phyloP scores from a whole-genome alignment of 805 yeast genomes.

The Starmerella etchellsii region DNA sequence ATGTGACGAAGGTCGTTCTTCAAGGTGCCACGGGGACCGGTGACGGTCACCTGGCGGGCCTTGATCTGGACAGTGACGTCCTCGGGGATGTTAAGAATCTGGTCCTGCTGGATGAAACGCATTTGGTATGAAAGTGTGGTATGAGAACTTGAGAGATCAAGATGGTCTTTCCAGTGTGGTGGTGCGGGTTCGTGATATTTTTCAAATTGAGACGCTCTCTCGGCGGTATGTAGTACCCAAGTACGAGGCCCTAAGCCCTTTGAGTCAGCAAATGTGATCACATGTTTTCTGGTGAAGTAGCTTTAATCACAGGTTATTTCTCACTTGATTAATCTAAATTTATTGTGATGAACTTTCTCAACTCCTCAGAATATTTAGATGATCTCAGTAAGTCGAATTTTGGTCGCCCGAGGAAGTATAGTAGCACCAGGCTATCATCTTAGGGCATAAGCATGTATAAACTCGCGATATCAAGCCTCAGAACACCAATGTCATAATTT shows the following conservation, averaged over 20 bases:
- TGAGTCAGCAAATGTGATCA: neutral
- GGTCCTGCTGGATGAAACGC: conserved; percentile 85
- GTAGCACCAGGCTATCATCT: too few species aligned
- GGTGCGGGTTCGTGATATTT: neutral
- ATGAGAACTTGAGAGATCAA: neutral
- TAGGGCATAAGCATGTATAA: too few species aligned
- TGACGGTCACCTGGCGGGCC: conserved; percentile 78
- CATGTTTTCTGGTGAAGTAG: too few species aligned
- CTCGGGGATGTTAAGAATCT: conserved; percentile 74
- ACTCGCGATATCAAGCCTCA: too few species aligned
- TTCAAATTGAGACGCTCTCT: neutral
- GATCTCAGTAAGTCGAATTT: too few species aligned
- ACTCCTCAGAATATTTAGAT: too few species aligned
- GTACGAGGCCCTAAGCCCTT: conserved; percentile 8
- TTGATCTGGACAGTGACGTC: conserved; percentile 85
- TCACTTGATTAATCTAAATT: too few species aligned
- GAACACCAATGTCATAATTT: too few species aligned
- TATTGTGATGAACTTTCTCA: too few species aligned
- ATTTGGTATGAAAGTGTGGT: conserved; percentile 24
- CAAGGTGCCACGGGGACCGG: conserved; percentile 96
- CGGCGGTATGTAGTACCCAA: neutral
- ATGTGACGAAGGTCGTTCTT: conserved; percentile 86
- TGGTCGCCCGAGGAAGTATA: too few species aligned
- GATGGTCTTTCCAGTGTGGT: neutral
- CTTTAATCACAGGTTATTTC: too few species aligned